Base-by-base conservation (phyloP, 768 basidiomycete genomes). In the Paxillus involutus region DNA sequence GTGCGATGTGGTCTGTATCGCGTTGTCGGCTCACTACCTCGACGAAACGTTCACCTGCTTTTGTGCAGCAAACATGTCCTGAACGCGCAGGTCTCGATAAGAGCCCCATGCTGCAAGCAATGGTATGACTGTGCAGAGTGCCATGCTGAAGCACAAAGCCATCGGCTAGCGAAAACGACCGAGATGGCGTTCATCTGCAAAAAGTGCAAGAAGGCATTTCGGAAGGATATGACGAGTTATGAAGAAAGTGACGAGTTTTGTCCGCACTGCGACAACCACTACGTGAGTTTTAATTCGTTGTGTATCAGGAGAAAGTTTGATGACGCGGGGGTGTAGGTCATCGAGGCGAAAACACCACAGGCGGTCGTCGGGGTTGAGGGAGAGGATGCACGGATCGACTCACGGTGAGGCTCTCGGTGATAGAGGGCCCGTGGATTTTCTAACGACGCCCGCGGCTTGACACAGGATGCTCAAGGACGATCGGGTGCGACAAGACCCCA, bases 201-300 rank as follows among this genome's bases (percentile, higher is more conserved):
- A 68, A 92, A 92, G 71, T 92, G 91, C 76, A 91, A 90, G 71
- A 97, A 96, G 75, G 94, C 93, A 4, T 98, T 99, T 67, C 76
- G 95, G 59, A 98, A 99, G 75, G 94, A 98, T 71, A 94, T 98
- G 93, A 59, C 78, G 0, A 72, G 71, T 7, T 98, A 92, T 64
- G 96, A 98, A 63, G 96, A 99, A 69, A 94, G 93, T 65, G 95
- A 98, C 68, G 97, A 99, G 72, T 98, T 87, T 68, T 98, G 97
- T 68, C 97, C 96, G 0, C 89, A 97, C 71, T 98, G 97, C 67
- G 97, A 98, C 72, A 98, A 98, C 68, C 95, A 95, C 67, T 99
- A 95, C 69, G 97, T 96, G 67, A 63, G 89, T 77, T n/a, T 16
- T 21, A 24, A 24, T 32, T 49, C 4, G 7, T 14, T 17, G 11